Conservation (phyloP, 108 stramenopile species). For the Nannochloropsis salina region DNA sequence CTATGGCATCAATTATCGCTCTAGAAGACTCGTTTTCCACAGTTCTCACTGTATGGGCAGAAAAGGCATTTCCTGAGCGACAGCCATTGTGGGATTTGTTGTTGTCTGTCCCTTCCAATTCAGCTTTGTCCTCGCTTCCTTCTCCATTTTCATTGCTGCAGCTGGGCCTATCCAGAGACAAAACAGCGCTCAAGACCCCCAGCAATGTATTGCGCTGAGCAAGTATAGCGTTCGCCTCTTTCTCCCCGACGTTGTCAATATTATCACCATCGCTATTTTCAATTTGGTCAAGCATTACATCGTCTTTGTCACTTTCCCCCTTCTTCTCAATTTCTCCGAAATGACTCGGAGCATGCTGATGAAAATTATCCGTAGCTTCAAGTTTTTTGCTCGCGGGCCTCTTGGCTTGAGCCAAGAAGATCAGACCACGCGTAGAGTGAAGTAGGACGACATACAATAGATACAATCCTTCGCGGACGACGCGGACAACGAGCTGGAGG, state of each 20-base stretch:
- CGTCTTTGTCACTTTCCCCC: background rate
- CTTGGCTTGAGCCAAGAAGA: background rate
- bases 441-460: slow-evolving; percentile 2
- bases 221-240: background rate
- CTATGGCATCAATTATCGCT: background rate
- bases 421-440: background rate
- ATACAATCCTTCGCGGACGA: background rate
- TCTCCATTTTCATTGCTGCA: background rate
- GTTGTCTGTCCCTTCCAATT: background rate
- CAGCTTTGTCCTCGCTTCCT: background rate
- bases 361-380: background rate
- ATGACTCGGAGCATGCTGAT: background rate
- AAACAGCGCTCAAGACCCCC: background rate
- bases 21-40: too few relatives aligned
- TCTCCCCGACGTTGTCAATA: background rate
- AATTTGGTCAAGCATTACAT: background rate
- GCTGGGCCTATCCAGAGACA: background rate
- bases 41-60: background rate
- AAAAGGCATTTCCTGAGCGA: background rate
- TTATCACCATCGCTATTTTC: background rate
- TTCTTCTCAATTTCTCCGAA: background rate
- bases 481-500: background rate
- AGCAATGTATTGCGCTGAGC: background rate
- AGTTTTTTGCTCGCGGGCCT: background rate
- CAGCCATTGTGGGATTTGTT: background rate